Conservation (phyloP, 2,329 filamentous ascomycete genomes). For the Elsinoe necatrix region DNA sequence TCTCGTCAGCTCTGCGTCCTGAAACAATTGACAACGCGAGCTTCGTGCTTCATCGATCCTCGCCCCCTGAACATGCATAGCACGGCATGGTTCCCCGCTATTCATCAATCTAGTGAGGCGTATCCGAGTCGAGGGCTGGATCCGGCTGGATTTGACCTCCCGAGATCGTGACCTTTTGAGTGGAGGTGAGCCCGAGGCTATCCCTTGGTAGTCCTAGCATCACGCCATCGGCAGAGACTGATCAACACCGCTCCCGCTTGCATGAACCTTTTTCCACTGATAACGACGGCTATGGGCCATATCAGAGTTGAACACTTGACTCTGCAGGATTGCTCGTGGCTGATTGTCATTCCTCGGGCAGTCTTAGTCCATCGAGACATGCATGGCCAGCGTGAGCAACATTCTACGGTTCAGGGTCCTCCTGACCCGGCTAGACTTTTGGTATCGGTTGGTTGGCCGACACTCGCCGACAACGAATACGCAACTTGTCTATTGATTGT, state of each 20-base stretch:
- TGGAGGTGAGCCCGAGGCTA: slow-evolving; percentile 1
- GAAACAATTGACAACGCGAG: not conserved
- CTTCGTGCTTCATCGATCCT: not conserved
- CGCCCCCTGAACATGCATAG: slow-evolving; percentile 5
- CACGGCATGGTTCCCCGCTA: slow-evolving; percentile 10
- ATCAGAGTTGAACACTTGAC: slow-evolving; percentile 6
- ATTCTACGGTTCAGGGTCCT: slow-evolving; percentile 12
- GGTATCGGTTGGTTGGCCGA: slow-evolving; percentile 10
- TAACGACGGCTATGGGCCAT: slow-evolving; percentile 1
- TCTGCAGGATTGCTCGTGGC: slow-evolving; percentile 1
- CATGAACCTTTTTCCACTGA: not conserved
- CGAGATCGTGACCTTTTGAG: slow-evolving; percentile 1
- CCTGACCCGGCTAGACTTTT: not conserved
- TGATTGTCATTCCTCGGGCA: slow-evolving; percentile 7
- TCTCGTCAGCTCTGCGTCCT: not conserved
- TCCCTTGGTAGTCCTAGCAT: not conserved
- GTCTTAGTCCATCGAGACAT: slow-evolving; percentile 7
- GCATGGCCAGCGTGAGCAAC: slow-evolving; percentile 8
- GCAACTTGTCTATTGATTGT: slow-evolving; percentile 7
- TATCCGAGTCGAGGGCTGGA: slow-evolving; percentile 8
- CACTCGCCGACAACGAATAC: slow-evolving; percentile 5
- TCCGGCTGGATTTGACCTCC: slow-evolving; percentile 1
- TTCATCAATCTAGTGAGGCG: not conserved
- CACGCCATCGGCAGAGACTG: not conserved
- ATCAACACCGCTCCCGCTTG: slow-evolving; percentile 8